Percentiles rank a stretch among this genome's conserved stretches.
Conservation (phyloP, 2,329 filamentous ascomycete genomes). For the Fusarium verticillioides region DNA sequence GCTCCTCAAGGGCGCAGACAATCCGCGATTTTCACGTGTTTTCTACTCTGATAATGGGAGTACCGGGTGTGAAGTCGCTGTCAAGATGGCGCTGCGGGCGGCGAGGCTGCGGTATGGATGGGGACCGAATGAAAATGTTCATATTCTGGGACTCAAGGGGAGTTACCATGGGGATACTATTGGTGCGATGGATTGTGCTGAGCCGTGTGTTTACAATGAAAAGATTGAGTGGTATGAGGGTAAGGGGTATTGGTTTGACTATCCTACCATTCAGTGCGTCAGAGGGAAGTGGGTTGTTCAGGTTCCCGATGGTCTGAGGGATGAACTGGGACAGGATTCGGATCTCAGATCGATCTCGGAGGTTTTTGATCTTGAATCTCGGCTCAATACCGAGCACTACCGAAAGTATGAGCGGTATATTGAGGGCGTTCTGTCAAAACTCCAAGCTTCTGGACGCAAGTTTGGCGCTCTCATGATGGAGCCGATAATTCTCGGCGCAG, state of each 20-base stretch:
- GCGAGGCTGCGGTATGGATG: conserved; percentile 74
- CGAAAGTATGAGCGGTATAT: conserved; percentile 71
- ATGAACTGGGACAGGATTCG: conserved; percentile 56
- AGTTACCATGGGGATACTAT: conserved; percentile 91
- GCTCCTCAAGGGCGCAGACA: conserved; percentile 68
- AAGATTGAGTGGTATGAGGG: conserved; percentile 89
- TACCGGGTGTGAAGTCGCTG: conserved; percentile 83
- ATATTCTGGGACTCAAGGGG: conserved; percentile 79
- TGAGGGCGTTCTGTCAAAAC: conserved; percentile 59
- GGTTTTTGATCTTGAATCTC: conserved; percentile 68
- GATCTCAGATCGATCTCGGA: conserved; percentile 61
- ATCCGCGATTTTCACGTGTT: conserved; percentile 74
- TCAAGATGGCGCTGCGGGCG: conserved; percentile 86
- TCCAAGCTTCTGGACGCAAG: conserved; percentile 67
- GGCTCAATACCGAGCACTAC: conserved; percentile 58
- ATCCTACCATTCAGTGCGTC: conserved; percentile 75
- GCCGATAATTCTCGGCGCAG: conserved; percentile 82
- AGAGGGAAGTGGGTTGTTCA: conserved; percentile 74
- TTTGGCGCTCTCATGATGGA: conserved; percentile 85
- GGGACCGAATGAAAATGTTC: conserved; percentile 67
- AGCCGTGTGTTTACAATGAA: conserved; percentile 81
- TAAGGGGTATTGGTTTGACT: conserved; percentile 84
- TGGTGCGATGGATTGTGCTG: conserved; percentile 86
- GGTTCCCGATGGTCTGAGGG: conserved; percentile 60
- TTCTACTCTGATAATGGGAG: conserved; percentile 89